These are phyloP conservation scores for Amaranthus tricolor DNA, from an alignment of 179 eudicot genomes.

Conservation along the genomic window DNA sequence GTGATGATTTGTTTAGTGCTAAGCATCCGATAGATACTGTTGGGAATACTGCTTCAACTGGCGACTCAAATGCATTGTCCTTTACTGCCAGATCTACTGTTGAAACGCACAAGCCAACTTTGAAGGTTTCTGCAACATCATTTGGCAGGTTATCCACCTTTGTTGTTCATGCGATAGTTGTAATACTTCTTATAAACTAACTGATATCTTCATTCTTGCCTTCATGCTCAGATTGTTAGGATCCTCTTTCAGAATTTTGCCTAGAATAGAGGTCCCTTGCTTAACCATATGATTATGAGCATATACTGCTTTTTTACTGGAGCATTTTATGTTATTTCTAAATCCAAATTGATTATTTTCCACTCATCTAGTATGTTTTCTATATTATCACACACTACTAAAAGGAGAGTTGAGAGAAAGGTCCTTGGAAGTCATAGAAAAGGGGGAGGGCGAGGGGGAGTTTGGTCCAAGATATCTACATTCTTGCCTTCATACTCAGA, in stretches of 20 bases:
- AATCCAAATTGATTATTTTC: too few species aligned
- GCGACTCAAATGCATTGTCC: constrained; percentile 18
- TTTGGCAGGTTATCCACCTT: constrained; percentile 27
- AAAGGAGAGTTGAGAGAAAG: too few species aligned
- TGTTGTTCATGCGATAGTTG: neutral
- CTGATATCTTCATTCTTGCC: neutral
- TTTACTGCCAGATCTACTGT: constrained; percentile 11
- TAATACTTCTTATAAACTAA: neutral
- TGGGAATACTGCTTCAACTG: constrained; percentile 10
- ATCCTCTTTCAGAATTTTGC: neutral
- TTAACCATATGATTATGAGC: too few species aligned
- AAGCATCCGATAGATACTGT: constrained; percentile 5
- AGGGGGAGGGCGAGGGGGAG: too few species aligned
- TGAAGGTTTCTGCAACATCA: constrained; percentile 20
- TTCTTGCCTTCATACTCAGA: neutral
- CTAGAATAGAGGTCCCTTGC: too few species aligned
- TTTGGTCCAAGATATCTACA: neutral
- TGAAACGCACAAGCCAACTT: constrained; percentile 22
- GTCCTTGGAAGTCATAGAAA: too few species aligned
- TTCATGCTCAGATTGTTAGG: neutral
- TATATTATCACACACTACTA: too few species aligned
- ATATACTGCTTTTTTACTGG: too few species aligned
- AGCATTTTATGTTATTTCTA: too few species aligned
- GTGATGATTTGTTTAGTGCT: constrained; percentile 7
- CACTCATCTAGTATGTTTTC: too few species aligned